These are phyloP conservation scores for Metrosideros polymorpha DNA, from an alignment of 441 rosid species.

Conservation along the genomic window DNA sequence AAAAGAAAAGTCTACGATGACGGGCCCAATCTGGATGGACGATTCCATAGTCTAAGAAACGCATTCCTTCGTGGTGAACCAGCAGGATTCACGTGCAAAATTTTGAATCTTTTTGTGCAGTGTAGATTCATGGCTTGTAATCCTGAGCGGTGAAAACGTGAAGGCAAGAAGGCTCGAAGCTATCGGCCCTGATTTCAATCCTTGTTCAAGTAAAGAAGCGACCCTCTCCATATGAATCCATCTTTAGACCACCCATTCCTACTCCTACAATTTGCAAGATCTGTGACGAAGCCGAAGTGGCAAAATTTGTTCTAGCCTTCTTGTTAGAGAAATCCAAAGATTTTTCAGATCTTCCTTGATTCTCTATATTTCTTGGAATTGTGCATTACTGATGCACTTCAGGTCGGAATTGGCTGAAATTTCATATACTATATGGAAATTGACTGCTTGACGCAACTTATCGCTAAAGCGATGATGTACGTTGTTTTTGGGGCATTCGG, in stretches of 20 bases:
- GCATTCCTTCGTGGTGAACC: not conserved
- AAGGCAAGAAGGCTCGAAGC: not conserved
- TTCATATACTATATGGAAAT: no score
- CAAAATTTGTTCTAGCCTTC: not conserved
- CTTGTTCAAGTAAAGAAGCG: not conserved
- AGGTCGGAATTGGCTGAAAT: no score
- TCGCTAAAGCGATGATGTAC: no score
- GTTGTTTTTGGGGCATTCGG: no score
- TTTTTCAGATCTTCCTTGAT: no score
- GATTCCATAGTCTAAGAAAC: not conserved
- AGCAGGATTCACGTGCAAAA: not conserved
- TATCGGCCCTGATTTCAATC: not conserved
- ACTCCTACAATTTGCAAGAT: no score
- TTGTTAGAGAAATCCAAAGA: no score
- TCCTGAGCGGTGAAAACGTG: fast-evolving
- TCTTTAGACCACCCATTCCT: not conserved
- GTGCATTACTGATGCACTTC: no score
- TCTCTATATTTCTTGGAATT: no score
- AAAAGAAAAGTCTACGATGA: no score
- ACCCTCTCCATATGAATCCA: not conserved
- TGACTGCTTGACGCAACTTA: no score
- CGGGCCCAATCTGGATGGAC: no score
- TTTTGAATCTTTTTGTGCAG: not conserved
- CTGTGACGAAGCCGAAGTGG: not conserved
- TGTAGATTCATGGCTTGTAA: not conserved